phyloP scores from a whole-genome alignment of 495 filamentous ascomycete species.

The Podospora fimiseda region DNA sequence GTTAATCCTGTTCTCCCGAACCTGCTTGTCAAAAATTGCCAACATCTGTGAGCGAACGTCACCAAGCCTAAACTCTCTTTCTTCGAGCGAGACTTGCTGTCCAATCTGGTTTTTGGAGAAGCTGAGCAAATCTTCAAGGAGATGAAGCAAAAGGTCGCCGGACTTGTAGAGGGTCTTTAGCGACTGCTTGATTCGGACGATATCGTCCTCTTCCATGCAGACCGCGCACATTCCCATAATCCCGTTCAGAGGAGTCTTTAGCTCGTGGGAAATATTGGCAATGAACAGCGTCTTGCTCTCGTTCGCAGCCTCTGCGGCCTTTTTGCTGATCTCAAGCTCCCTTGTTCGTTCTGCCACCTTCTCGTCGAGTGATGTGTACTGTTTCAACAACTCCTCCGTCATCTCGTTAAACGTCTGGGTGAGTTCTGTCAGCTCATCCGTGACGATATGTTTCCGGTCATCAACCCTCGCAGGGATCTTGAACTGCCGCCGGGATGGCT shows the following conservation, averaged over 20 bases:
- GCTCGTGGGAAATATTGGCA: conserved; percentile 90
- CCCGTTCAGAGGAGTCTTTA: conserved; percentile 88
- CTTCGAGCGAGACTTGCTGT: conserved; percentile 66
- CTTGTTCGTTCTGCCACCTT: conserved; percentile 75
- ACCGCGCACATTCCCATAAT: conserved; percentile 91
- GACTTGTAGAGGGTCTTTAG: conserved; percentile 84
- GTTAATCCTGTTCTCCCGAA: conserved; percentile 66
- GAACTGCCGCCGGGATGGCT: conserved; percentile 52
- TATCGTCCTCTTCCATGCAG: conserved; percentile 82
- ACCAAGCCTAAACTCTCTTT: conserved; percentile 74
- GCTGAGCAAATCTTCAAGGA: conserved; percentile 84
- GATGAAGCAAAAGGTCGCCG: conserved; percentile 76
- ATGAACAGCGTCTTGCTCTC: conserved; percentile 95
- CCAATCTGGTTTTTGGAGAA: conserved; percentile 95
- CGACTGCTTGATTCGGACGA: conserved; percentile 67
- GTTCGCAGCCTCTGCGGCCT: conserved; percentile 85
- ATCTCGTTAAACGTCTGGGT: conserved; percentile 88
- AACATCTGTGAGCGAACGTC: conserved; percentile 73
- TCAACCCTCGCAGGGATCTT: conserved; percentile 79
- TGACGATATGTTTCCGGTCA: conserved; percentile 64
- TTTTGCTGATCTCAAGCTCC: conserved; percentile 81
- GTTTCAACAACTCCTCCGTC: conserved; percentile 81
- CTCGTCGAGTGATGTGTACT: conserved; percentile 77
- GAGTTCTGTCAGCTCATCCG: conserved; percentile 83
- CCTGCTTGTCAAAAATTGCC: conserved; percentile 85